phyloP scores from a whole-genome alignment of 805 yeast species.

The Maudiozyma barnettii region DNA sequence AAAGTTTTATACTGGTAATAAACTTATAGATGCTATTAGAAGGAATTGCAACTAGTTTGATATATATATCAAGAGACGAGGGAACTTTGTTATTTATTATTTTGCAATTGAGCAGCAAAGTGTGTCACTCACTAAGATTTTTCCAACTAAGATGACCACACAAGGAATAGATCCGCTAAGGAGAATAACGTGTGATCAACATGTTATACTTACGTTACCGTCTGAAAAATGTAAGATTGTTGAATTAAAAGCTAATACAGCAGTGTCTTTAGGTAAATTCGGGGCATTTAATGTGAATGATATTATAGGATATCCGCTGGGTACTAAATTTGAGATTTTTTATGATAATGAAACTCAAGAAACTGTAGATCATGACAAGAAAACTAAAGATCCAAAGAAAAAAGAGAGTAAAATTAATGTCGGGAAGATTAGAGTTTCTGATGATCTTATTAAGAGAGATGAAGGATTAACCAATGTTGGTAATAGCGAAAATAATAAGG shows the following conservation, averaged over 20 bases:
- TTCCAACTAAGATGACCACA: background rate
- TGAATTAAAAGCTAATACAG: conserved; percentile 50
- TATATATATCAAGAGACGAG: too few relatives aligned
- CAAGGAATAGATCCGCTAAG: conserved; percentile 20
- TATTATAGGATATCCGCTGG: conserved; percentile 73
- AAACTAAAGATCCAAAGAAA: conserved; percentile 12
- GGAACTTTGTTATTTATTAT: too few relatives aligned
- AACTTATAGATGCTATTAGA: too few relatives aligned
- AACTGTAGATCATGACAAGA: conserved; percentile 5
- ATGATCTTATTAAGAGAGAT: conserved; percentile 13
- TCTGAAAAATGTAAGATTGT: conserved; percentile 70
- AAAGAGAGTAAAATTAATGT: conserved; percentile 2
- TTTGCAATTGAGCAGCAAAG: too few relatives aligned
- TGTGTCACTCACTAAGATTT: too few relatives aligned
- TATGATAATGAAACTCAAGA: conserved; percentile 28
- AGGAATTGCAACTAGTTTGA: too few relatives aligned
- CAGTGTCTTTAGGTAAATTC: conserved; percentile 78
- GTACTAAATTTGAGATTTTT: conserved; percentile 78
- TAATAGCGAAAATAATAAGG: conserved; percentile 54
- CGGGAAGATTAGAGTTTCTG: conserved; percentile 20
- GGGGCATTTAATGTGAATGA: conserved; percentile 73
- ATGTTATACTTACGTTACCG: conserved; percentile 64
- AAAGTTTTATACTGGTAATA: too few relatives aligned
- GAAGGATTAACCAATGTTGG: conserved; percentile 20
- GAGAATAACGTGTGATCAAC: conserved; percentile 23